A percentile compares a stretch with the other conserved stretches of the same genome.
Conservation (phyloP, 2,329 filamentous ascomycete genomes). For the Arthrocladium fulminans region DNA sequence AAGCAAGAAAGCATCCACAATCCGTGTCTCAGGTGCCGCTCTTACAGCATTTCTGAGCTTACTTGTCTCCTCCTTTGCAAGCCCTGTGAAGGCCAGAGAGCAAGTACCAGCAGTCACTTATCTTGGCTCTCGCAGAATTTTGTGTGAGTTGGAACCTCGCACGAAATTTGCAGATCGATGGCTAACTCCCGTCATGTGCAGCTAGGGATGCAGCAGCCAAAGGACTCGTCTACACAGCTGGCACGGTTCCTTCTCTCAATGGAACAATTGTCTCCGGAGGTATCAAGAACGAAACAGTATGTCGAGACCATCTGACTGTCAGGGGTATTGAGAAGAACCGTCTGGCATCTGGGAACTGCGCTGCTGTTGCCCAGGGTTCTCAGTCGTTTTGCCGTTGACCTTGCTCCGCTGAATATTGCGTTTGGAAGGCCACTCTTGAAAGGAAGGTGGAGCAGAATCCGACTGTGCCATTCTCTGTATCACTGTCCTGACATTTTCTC, state of each 20-base stretch:
- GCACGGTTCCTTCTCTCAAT: constrained; percentile 9
- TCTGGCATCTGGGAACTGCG: no score
- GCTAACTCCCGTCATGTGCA: neutral
- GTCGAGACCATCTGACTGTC: no score
- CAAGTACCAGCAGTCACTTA: constrained; percentile 6
- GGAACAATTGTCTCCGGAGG: constrained; percentile 8
- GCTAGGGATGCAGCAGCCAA: constrained; percentile 10
- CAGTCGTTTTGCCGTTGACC: no score
- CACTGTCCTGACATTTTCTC: no score
- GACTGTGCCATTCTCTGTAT: no score
- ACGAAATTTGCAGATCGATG: neutral
- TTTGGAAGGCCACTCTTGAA: no score
- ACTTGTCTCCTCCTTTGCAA: neutral
- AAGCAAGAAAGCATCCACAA: neutral
- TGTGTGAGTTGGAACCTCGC: constrained; percentile 5
- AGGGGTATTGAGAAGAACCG: no score
- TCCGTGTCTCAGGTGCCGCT: neutral
- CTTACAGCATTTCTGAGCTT: neutral
- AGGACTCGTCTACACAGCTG: constrained; percentile 12
- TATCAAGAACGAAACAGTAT: constrained; percentile 10
- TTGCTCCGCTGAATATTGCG: no score
- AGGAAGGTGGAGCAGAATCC: no score
- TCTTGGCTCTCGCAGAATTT: constrained; percentile 6
- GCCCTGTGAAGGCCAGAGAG: neutral
- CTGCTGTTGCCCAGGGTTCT: no score